Percentiles rank a stretch among this genome's conserved stretches.
Conservation (phyloP, 441 rosid genomes). For the Aquilaria agallochum region DNA sequence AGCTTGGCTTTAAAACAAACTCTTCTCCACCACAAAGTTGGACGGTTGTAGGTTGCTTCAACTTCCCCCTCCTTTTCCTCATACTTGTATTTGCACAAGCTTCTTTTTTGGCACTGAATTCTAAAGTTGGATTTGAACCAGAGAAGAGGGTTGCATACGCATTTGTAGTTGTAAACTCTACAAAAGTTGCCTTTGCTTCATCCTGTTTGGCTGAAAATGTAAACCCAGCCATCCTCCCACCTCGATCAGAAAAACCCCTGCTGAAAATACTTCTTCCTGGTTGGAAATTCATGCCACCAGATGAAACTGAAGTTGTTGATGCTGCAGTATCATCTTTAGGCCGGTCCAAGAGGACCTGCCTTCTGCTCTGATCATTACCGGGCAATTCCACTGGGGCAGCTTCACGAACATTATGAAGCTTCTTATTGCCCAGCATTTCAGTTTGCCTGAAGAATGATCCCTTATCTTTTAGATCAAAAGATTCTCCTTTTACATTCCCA, state of each 20-base stretch:
- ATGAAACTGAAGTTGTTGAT: slow-evolving; percentile 24
- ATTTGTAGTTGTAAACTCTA: slow-evolving; percentile 59
- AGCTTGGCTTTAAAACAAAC: slow-evolving; percentile 36
- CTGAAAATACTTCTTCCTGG: slow-evolving; percentile 27
- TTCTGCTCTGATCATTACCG: slow-evolving; percentile 20
- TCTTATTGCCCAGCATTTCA: slow-evolving; percentile 22
- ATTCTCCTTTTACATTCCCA: slow-evolving; percentile 23
- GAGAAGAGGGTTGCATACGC: slow-evolving; percentile 36
- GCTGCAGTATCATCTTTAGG: slow-evolving; percentile 19
- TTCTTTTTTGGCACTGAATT: slow-evolving; percentile 57
- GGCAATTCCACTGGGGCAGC: slow-evolving; percentile 24
- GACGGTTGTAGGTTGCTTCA: slow-evolving; percentile 45
- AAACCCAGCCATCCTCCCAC: slow-evolving; percentile 32
- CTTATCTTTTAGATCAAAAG: slow-evolving; percentile 26
- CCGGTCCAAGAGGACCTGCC: slow-evolving; percentile 27
- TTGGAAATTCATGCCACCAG: slow-evolving; percentile 17
- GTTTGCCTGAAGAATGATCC: slow-evolving; percentile 23
- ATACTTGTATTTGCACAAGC: slow-evolving; percentile 31
- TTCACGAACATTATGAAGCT: slow-evolving; percentile 17
- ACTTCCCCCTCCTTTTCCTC: slow-evolving; percentile 67
- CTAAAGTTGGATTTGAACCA: slow-evolving; percentile 46
- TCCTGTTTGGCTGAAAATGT: slow-evolving; percentile 41
- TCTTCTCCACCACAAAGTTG: slow-evolving; percentile 50
- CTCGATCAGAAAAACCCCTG: slow-evolving; percentile 21
- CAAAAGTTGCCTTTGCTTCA: slow-evolving; percentile 23